Conservation (phyloP, 768 basidiomycete species). For the Lentinula boryana region DNA sequence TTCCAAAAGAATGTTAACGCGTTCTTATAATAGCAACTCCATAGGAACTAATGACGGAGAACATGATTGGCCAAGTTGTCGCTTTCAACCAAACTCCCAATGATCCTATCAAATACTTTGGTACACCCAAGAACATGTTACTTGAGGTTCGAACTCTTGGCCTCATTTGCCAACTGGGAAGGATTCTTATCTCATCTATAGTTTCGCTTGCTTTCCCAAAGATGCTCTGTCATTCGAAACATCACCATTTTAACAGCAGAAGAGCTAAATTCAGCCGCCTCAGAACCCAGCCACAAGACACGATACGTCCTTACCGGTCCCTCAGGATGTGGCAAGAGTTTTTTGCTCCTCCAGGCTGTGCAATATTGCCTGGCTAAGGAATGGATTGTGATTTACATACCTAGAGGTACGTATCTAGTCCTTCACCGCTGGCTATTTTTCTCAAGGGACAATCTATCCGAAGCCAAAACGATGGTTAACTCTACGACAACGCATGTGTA, state of each 20-base stretch:
- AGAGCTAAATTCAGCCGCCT: slow-evolving; percentile 44
- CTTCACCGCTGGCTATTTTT: not conserved
- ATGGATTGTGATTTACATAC: slow-evolving; percentile 85
- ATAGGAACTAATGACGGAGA: slow-evolving; percentile 1
- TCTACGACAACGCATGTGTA: slow-evolving; percentile 70
- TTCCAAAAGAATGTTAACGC: not conserved
- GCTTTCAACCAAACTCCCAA: not conserved
- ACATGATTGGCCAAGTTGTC: not conserved
- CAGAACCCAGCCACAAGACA: slow-evolving; percentile 41
- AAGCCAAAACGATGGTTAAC: slow-evolving; percentile 55
- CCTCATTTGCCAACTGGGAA: not conserved
- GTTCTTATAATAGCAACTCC: not conserved
- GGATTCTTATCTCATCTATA: slow-evolving; percentile 17
- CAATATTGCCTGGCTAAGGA: slow-evolving; percentile 55
- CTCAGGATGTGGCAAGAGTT: slow-evolving; percentile 78
- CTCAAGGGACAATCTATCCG: not conserved
- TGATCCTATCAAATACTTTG: slow-evolving; percentile 33
- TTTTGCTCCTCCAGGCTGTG: slow-evolving; percentile 69
- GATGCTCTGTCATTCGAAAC: slow-evolving; percentile 67
- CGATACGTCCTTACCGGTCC: slow-evolving; percentile 66
- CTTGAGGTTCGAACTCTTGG: slow-evolving; percentile 53
- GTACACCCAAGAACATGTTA: slow-evolving; percentile 62
- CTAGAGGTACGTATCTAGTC: slow-evolving; percentile 48
- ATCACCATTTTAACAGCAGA: slow-evolving; percentile 54
- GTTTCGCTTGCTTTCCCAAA: slow-evolving; percentile 66